phyloP scores from a whole-genome alignment of 2,329 filamentous ascomycete species.

The Stenocarpella maydis region DNA sequence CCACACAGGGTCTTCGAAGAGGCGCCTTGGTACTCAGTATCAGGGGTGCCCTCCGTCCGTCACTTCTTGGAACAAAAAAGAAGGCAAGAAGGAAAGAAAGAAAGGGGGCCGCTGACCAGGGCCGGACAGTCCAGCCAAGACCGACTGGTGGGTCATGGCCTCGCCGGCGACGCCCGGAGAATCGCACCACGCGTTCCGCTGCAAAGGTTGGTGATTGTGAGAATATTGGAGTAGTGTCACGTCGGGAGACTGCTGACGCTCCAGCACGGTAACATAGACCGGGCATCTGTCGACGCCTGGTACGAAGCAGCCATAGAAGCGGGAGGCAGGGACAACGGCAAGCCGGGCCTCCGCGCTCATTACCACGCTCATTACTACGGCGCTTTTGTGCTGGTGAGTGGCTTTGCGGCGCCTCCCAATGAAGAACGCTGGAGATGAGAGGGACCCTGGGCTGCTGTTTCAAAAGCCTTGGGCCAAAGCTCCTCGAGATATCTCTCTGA shows the following conservation, averaged over 20 bases:
- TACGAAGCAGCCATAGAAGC: slow-evolving; percentile 52
- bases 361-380: slow-evolving; percentile 59
- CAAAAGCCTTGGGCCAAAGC: neutral
- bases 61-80: too few relatives aligned
- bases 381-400: slow-evolving; percentile 54
- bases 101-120: neutral
- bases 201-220: slow-evolving; percentile 40
- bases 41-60: neutral
- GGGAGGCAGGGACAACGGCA: slow-evolving; percentile 58
- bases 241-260: neutral
- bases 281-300: slow-evolving; percentile 53
- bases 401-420: neutral
- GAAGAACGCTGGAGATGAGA: too few relatives aligned
- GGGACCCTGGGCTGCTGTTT: neutral
- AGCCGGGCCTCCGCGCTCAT: slow-evolving; percentile 53
- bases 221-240: neutral
- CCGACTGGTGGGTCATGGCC: slow-evolving; percentile 45
- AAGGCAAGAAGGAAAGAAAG: too few relatives aligned
- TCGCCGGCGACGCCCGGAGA: slow-evolving; percentile 31
- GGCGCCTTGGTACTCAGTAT: neutral
- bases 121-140: slow-evolving; percentile 9
- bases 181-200: slow-evolving; percentile 45
- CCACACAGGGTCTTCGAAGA: neutral
- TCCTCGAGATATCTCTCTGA: neutral
- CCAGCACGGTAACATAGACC: slow-evolving; percentile 43